Base-by-base conservation (phyloP, 2,329 filamentous ascomycete species). In the Trichoderma sp. region DNA sequence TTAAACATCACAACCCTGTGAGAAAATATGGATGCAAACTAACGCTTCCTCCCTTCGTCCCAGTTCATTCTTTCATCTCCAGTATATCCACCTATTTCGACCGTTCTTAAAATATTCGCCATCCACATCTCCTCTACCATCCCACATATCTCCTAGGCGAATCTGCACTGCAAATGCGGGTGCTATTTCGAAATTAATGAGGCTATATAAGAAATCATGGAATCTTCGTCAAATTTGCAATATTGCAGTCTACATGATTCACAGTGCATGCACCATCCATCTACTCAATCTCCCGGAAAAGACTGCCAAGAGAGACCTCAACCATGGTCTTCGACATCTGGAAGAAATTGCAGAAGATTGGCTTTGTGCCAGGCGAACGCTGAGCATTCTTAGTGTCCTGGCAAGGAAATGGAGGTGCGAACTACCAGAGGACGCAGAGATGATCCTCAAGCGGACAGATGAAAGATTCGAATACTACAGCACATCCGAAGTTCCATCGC, bases 321-420 rank as follows among this genome's bases (percentile, higher is more conserved):
- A 92, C 5, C 94, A 97, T 74, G 94, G 95, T 1, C 86, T 97
- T 55, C 95, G 93, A 75, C 93, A 97, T 72, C 87, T 98, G 1
- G 95, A 98, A 78, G 95, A 98, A 76, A 97, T 99, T 74, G 93
- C 93, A 0, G 94, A 97, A 78, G 91, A 94, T 74, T 99, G 96
- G 96, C 87, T 94, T 0, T 96, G 94, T 75, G 95, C 94, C 11
- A 87, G 94, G 65, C 88, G 95, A 14, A 95, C 94, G 0, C 84
- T 98, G 7, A 89, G 89, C 70, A 97, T 98, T 59, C 84, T 99
- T 55, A 94, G 91, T 73, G 89, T 96, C 4, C 87, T 97, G 14
- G 91, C 91, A 0, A 88, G 89, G n/a, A 96, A 96, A 75, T 98
- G 96, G 94, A 91, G 90, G 21, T 91, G 97, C 55, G 89, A 93